Evolutionary conservation across 345 rosid genomes (phyloP), one percentile per base, ranked within the genome.

Genomic region (Sonneratia alba): DNA sequence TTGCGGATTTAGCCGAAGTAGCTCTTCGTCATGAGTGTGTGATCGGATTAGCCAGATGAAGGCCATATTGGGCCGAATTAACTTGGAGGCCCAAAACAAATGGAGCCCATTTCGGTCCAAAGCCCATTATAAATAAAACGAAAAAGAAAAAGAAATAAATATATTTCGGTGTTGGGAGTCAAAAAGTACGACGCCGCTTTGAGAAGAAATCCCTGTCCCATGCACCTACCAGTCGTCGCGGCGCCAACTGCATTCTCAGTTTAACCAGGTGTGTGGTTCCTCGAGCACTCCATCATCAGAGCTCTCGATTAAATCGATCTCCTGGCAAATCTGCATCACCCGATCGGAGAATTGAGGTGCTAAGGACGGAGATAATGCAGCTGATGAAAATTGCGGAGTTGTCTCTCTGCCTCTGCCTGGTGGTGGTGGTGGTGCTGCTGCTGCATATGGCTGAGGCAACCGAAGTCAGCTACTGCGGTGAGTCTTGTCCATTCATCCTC

Each of bases 401-500:
- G 40, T 48, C 78, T 6, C 56, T 80, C 24, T 78, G 72, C 6
- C 56, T 80, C 24, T 78, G 72, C 75, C 69, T 83, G 70, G 27
- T 79, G 34, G 34, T 64, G 21, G 78, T 80, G 49, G 6, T 24
- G 65, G 36, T 13, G 65, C 11, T 24, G 34, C 40, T 64, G 21
- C 78, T 80, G 49, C 66, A 70, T 37, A 15, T 69, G 36, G 66
- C 40, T 36, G 75, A 34, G 43, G 86, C 79, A 45, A 67, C 79
- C 68, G 81, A 83, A 24, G 73, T 81, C 70, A 67, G 63, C n/a
- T 83, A 83, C 80, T 83, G 87, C 78, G 81, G 87, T 83, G 34
- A 53, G 77, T 36, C 13, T 16, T 40, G 12, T 70, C 21, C 27
- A 36, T 32, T n/a, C 63, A 21, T 57, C 32, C 63, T 57, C 62